Conservation (phyloP, 1,139 yeast genomes). For the Taphrina sp. region DNA sequence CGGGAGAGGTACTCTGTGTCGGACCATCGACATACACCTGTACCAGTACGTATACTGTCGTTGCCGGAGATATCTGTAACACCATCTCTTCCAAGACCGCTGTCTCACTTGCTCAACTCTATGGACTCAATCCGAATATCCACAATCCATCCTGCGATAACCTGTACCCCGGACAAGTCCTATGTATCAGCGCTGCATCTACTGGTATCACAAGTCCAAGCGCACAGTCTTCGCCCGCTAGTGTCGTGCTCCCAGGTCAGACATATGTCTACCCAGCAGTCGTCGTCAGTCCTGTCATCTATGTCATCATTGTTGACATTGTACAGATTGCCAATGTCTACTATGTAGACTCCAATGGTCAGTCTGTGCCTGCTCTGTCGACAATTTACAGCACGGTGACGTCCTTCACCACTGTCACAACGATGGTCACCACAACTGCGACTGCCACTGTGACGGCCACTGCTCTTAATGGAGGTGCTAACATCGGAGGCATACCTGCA, state of each 20-base stretch:
- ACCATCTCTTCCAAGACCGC: not conserved
- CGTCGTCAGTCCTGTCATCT: constrained; percentile 17
- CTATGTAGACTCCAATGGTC: constrained; percentile 15
- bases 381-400: constrained; percentile 23
- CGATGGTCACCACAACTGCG: constrained; percentile 16
- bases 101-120: constrained; percentile 5
- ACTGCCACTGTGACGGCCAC: constrained; percentile 12
- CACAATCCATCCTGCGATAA: constrained; percentile 22
- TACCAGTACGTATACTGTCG: not conserved
- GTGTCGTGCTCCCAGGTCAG: not conserved
- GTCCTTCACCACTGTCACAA: constrained; percentile 16
- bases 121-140: constrained; percentile 20
- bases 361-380: constrained; percentile 14
- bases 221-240: not conserved
- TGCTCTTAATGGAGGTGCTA: not conserved
- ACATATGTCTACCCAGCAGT: constrained; percentile 16
- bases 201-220: not conserved
- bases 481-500: not conserved
- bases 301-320: constrained; percentile 24
- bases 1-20: constrained; percentile 17
- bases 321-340: constrained; percentile 10
- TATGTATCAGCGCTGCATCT: constrained; percentile 8
- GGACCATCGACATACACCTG: not conserved
- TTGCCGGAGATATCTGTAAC: constrained; percentile 8
- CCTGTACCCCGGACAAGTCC: constrained; percentile 8